These are phyloP conservation scores for Avena eriantha DNA, from an alignment of 176 grass and related monocot genomes.

Conservation along the genomic window DNA sequence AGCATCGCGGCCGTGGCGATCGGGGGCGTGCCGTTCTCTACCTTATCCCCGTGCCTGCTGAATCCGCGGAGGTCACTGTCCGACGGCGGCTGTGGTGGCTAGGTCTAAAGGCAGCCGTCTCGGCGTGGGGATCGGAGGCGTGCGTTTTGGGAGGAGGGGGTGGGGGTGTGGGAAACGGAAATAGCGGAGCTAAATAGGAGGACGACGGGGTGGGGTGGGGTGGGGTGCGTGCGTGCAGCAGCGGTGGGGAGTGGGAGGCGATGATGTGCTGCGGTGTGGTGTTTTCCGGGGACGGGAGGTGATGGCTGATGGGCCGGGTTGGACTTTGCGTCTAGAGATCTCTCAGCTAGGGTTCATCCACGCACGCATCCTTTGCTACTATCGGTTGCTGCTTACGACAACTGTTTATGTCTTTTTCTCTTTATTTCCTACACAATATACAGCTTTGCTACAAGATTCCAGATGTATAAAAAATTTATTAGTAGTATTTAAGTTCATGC, in stretches of 20 bases:
- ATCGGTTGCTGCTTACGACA: not conserved
- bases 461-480: not conserved
- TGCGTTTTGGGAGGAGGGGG: not conserved
- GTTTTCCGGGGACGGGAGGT: not conserved
- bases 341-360: conserved; percentile 7
- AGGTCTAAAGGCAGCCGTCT: conserved; percentile 37
- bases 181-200: conserved; percentile 6
- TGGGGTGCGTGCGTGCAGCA: not conserved
- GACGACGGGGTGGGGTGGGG: not conserved
- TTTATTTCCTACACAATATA: not conserved
- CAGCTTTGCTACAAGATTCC: not conserved
- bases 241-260: not conserved
- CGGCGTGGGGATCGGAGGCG: conserved; percentile 40
- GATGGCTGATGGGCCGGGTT: conserved; percentile 8
- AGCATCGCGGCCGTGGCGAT: conserved; percentile 13
- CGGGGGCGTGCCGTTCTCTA: conserved; percentile 5
- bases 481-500: not conserved
- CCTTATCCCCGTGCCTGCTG: conserved; percentile 13
- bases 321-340: conserved; percentile 25
- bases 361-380: not conserved
- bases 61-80: conserved; percentile 32
- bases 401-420: not conserved
- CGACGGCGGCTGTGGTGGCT: conserved; percentile 24
- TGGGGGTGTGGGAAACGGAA: conserved; percentile 6
- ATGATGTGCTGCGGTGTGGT: not conserved